Evolutionary conservation across 768 basidiomycete genomes (phyloP).

Genomic region (Leccinellum rugosiceps): DNA sequence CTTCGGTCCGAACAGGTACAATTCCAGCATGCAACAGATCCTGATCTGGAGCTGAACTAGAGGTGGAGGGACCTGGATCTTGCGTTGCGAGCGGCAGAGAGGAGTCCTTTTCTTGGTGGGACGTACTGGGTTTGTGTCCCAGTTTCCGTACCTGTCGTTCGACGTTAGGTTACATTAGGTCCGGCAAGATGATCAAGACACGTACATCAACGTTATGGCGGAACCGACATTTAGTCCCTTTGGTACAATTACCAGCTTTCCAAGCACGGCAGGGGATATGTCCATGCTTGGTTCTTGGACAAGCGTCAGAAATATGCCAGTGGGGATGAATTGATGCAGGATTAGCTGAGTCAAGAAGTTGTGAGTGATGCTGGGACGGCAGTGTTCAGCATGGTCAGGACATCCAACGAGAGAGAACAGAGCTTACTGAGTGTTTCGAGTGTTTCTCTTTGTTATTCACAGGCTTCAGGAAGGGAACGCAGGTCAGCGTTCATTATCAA

Average conservation of each 20-base stretch:
- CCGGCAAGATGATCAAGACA: not conserved
- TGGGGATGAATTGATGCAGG: not conserved
- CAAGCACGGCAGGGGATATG: slow-evolving; percentile 28
- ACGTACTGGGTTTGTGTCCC: not conserved
- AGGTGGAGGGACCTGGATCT: not conserved
- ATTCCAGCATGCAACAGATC: not conserved
- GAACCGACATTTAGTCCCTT: slow-evolving; percentile 35
- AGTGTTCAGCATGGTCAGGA: not conserved
- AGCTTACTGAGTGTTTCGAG: not conserved
- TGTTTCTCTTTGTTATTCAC: not conserved
- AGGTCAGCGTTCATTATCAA: not conserved
- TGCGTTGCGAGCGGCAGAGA: not conserved
- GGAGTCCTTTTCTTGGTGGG: not conserved
- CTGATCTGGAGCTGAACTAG: not conserved
- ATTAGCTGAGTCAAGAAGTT: not conserved
- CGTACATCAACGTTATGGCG: slow-evolving; percentile 34
- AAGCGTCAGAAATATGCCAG: slow-evolving; percentile 13
- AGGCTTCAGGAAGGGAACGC: not conserved
- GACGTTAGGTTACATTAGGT: not conserved
- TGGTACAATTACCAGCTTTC: slow-evolving; percentile 38
- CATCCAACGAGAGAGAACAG: not conserved
- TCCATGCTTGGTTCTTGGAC: slow-evolving; percentile 23
- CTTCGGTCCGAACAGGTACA: slow-evolving; percentile 2
- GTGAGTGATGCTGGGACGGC: not conserved
- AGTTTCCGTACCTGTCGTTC: slow-evolving; percentile 9